Base-by-base conservation (phyloP, 1,139 yeast species). In the Kurtzmaniella quercitrusa region DNA sequence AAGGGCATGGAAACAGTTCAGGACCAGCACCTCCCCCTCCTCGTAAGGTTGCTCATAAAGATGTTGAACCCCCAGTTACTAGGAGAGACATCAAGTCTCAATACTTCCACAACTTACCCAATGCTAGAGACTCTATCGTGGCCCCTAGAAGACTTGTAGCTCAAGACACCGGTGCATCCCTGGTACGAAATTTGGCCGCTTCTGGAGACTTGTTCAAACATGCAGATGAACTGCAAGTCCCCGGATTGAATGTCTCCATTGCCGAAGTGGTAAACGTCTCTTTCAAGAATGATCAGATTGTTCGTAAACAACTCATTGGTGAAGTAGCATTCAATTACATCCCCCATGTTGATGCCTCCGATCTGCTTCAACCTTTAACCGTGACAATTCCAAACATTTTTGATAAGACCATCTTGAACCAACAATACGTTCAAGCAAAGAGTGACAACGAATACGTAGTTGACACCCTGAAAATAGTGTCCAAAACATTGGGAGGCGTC, bases 191-290 rank as follows among this genome's bases (percentile, higher is more conserved):
- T 41, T 42, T 42, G 36, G 37, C 39, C 15, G 38, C 38, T 2
- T 34, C 40, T 11, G 57, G 47, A 33, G 70, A 65, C 40, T 51
- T 61, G 34, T 75, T 77, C 58, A 77, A 75, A 54, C 94, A 69
- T 47, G 62, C 63, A 45, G 67, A 60, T 27, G 77, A 81, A 12
- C 76, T 75, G 43, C 69, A 74, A 2, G 60, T 70, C n/a, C 69
- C 73, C 14, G 95, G 94, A 1, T 70, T 89, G 54, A 84, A 84
- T 56, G 80, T 89, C 1, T 83, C 94, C 34, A 67, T 88, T 49
- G 91, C 91, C 12, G 96, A 89, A 62, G 81, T 85, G n/a, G 72
- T 87, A 49, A 85, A 82, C 58, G 94, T 88, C 3, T 73, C 75
- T 17, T 81, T 83, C 59, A 79, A 78, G 49, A 89, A 84, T 57